Evolutionary conservation across 805 yeast species (phyloP).

Genomic region (Cyberlindnera americana): DNA sequence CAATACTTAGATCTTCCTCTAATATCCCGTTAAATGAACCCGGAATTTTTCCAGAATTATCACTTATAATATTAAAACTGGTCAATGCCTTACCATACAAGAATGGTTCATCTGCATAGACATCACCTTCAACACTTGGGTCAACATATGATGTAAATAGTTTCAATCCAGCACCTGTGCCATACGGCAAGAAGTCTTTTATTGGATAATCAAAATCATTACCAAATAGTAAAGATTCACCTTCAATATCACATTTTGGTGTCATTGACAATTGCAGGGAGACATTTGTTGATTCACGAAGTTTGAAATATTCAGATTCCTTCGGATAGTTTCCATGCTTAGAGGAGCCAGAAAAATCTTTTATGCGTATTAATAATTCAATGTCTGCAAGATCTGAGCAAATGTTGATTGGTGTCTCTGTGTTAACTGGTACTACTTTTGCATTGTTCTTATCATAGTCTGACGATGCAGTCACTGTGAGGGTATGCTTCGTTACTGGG

Average conservation of each 20-base stretch:
- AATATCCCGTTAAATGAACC: no score
- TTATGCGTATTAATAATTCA: conserved; percentile 40
- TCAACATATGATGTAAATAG: conserved; percentile 57
- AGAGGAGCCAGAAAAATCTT: conserved; percentile 43
- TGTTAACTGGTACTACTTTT: conserved; percentile 31
- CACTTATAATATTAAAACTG: conserved; percentile 48
- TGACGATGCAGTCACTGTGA: conserved; percentile 9
- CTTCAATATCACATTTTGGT: conserved; percentile 42
- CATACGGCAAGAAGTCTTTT: conserved; percentile 53
- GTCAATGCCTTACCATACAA: conserved; percentile 59
- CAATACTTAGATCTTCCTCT: no score
- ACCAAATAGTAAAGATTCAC: conserved; percentile 59
- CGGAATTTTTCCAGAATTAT: conserved; percentile 11
- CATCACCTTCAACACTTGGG: conserved; percentile 62
- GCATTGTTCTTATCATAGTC: conserved; percentile 1
- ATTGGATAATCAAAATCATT: conserved; percentile 64
- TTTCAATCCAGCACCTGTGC: conserved; percentile 49
- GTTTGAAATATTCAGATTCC: conserved; percentile 19
- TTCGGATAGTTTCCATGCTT: conserved; percentile 33
- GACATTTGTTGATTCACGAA: conserved; percentile 26
- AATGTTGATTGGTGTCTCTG: conserved; percentile 35
- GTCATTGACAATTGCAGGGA: conserved; percentile 39
- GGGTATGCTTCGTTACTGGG: conserved; percentile 1
- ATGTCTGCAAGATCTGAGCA: conserved; percentile 38
- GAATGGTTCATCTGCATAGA: conserved; percentile 57